phyloP scores from a whole-genome alignment of 805 yeast species.

The Metschnikowia lunata region DNA sequence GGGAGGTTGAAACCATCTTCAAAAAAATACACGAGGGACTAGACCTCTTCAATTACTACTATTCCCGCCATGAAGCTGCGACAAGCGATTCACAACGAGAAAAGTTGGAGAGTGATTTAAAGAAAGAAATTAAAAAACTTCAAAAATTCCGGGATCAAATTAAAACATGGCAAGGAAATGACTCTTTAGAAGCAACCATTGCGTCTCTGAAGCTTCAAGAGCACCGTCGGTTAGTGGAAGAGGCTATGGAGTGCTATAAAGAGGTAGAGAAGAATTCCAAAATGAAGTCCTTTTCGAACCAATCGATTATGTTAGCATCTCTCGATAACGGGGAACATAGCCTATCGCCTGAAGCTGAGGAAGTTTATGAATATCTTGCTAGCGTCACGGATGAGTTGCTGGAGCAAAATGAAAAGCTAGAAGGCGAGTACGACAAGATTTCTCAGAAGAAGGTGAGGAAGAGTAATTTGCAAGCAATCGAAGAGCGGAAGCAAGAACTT shows the following conservation, averaged over 20 bases:
- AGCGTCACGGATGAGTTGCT: constrained; percentile 27
- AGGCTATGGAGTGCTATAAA: constrained; percentile 44
- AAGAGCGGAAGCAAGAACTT: constrained; percentile 39
- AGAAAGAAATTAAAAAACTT: constrained; percentile 42
- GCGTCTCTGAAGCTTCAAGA: constrained; percentile 26
- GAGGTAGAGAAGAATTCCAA: constrained; percentile 41
- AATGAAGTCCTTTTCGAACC: constrained; percentile 43
- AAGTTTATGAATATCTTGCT: constrained; percentile 31
- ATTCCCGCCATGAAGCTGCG: constrained; percentile 37
- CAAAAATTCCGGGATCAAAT: constrained; percentile 45
- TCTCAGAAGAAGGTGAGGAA: constrained; percentile 36
- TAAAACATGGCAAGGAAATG: constrained; percentile 41
- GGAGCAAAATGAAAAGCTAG: constrained; percentile 34
- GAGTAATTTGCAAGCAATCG: constrained; percentile 32
- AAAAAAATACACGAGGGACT: constrained; percentile 44
- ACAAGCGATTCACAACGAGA: constrained; percentile 40
- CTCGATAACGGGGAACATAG: constrained; percentile 20
- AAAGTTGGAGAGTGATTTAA: constrained; percentile 41
- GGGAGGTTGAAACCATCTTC: constrained; percentile 41
- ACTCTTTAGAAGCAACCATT: constrained; percentile 19
- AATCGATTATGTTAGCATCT: constrained; percentile 42
- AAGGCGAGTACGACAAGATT: constrained; percentile 39
- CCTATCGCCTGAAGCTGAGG: constrained; percentile 31
- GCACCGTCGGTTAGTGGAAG: constrained; percentile 38
- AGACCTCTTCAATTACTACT: constrained; percentile 42